Conservation (phyloP, 2,329 filamentous ascomycete genomes). For the Triangularia verruculosa region DNA sequence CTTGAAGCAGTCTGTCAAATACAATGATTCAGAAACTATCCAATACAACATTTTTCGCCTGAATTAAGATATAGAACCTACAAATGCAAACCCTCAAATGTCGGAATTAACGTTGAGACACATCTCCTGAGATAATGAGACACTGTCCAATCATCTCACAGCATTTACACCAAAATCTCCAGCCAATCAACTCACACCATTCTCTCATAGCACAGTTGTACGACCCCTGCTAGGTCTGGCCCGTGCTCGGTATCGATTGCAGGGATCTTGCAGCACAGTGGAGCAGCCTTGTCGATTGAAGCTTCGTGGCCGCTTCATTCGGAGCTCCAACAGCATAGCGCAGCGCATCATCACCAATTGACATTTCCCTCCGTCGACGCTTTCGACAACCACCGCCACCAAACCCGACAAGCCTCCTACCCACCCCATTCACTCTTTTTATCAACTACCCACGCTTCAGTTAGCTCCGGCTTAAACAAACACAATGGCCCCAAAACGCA, state of each 20-base stretch:
- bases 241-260: slow-evolving; percentile 10
- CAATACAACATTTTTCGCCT: too few relatives aligned
- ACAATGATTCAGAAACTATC: too few relatives aligned
- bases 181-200: slow-evolving; percentile 7
- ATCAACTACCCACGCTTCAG: not conserved
- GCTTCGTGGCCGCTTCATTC: slow-evolving; percentile 31
- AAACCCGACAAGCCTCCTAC: not conserved
- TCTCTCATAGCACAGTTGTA: not conserved
- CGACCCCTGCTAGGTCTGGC: slow-evolving; percentile 1
- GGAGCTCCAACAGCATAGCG: not conserved
- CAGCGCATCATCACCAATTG: not conserved
- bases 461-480: slow-evolving; percentile 10
- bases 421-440: not conserved
- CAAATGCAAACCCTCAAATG: too few relatives aligned
- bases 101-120: not conserved
- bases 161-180: not conserved
- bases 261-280: slow-evolving; percentile 11
- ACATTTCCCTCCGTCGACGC: slow-evolving; percentile 4
- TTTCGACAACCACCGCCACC: slow-evolving; percentile 6
- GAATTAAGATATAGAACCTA: too few relatives aligned
- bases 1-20: too few relatives aligned
- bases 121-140: not conserved
- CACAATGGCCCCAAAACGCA: slow-evolving; percentile 49
- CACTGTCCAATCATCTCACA: slow-evolving; percentile 13
- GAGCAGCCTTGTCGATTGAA: slow-evolving; percentile 26